Percentiles rank a stretch among this genome's conserved stretches.
Evolutionary conservation across 495 filamentous ascomycete species (phyloP).

Genomic region (Aspergillus heteromorphus): DNA sequence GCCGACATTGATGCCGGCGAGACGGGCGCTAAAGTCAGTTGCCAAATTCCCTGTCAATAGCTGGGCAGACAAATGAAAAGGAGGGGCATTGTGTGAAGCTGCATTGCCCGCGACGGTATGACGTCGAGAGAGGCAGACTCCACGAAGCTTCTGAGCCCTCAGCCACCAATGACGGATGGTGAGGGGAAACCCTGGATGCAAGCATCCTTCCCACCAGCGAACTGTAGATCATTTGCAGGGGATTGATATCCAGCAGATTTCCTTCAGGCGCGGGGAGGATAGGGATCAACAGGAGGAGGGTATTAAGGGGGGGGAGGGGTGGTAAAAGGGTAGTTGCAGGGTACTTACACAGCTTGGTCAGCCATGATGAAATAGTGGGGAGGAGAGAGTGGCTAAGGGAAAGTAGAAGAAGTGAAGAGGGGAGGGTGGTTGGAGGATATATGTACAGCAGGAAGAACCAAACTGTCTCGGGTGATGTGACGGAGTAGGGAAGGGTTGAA

Average conservation of each 20-base stretch:
- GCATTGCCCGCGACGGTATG: background rate
- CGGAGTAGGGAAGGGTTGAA: constrained; percentile 2
- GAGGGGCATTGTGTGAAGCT: background rate
- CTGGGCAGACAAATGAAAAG: constrained; percentile 12
- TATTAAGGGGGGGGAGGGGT: background rate
- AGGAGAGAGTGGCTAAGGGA: constrained; percentile 3
- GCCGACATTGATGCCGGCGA: constrained; percentile 78
- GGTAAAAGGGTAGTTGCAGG: constrained; percentile 1
- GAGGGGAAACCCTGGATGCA: background rate
- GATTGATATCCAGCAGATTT: background rate
- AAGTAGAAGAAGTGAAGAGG: constrained; percentile 3
- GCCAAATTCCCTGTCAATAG: constrained; percentile 44
- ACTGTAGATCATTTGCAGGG: background rate
- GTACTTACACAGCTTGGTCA: constrained; percentile 56
- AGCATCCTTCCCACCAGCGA: background rate
- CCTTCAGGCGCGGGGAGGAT: background rate
- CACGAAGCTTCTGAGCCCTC: background rate
- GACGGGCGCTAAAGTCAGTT: constrained; percentile 74
- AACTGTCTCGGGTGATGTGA: background rate
- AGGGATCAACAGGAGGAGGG: background rate
- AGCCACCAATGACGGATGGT: background rate
- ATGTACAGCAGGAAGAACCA: constrained; percentile 10
- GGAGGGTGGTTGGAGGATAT: constrained; percentile 5
- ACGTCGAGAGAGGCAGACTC: background rate
- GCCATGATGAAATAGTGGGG: constrained; percentile 36